Conservation (phyloP, 257 asterid species). For the Solanum sejunctum region DNA sequence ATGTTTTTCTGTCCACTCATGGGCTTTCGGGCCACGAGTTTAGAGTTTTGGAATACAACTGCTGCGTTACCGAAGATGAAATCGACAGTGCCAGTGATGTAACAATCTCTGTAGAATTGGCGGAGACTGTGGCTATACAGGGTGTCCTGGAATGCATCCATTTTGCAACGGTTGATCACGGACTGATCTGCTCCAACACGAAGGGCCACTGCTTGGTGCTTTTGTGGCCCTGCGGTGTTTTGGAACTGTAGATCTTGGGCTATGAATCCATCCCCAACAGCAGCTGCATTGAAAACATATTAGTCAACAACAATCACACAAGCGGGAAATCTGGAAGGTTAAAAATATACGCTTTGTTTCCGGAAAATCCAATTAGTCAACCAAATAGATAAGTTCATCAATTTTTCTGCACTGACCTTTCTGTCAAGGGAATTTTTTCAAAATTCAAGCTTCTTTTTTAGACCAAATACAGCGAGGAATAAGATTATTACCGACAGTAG, state of each 20-base stretch:
- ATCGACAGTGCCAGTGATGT: conserved; percentile 15
- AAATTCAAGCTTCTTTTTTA: not conserved
- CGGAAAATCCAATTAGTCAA: not conserved
- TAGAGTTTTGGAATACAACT: conserved; percentile 30
- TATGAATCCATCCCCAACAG: conserved; percentile 39
- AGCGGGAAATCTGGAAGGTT: too few relatives aligned
- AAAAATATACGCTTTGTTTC: not conserved
- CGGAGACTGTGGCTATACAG: conserved; percentile 36
- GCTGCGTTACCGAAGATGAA: conserved; percentile 47
- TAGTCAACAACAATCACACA: not conserved
- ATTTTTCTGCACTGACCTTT: not conserved
- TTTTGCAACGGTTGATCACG: conserved; percentile 26
- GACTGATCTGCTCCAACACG: conserved; percentile 39
- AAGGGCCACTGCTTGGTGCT: conserved; percentile 49
- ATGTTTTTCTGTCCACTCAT: conserved; percentile 24
- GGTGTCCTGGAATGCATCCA: conserved; percentile 42
- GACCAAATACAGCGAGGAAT: too few relatives aligned
- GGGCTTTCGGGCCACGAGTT: conserved; percentile 23
- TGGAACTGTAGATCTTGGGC: conserved; percentile 40
- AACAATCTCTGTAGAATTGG: conserved; percentile 9
- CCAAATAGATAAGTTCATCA: not conserved
- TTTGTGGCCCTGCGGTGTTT: conserved; percentile 44
- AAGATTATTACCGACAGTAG: conserved; percentile 17
- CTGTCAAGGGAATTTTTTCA: not conserved
- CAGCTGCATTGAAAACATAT: conserved; percentile 14